Evolutionary conservation across 345 rosid genomes (phyloP).

Genomic region (Syzygium aromaticum): DNA sequence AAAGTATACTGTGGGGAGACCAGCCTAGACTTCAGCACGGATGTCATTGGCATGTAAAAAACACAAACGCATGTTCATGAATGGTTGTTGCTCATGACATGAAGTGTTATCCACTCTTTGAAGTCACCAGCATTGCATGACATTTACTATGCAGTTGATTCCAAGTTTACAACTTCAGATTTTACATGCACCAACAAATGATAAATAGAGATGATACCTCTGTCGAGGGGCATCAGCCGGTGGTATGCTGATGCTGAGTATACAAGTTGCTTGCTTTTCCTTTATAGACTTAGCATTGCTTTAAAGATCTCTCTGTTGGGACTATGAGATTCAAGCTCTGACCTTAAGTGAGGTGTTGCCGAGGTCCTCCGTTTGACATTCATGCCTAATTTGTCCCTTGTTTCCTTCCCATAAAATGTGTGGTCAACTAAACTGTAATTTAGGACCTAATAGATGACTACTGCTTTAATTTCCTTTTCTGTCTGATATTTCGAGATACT

Average conservation of each 20-base stretch:
- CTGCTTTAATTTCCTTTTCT: neutral
- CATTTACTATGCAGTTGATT: neutral
- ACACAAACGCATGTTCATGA: neutral
- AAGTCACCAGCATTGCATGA: neutral
- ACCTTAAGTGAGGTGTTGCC: neutral
- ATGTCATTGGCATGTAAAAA: neutral
- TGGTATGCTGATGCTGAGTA: neutral
- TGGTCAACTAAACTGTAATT: neutral
- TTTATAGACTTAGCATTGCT: neutral
- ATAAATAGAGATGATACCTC: neutral
- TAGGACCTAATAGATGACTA: neutral
- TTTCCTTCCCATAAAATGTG: neutral
- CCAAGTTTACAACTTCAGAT: neutral
- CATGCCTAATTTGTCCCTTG: neutral
- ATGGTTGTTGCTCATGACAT: neutral
- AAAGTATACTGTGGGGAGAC: neutral
- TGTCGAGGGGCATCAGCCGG: neutral
- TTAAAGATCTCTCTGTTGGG: neutral
- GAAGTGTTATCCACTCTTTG: neutral
- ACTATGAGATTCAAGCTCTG: neutral
- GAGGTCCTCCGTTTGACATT: neutral
- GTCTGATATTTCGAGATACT: neutral
- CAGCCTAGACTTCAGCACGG: neutral
- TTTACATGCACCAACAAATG: neutral
- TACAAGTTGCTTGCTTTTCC: neutral